Evolutionary conservation across 2,329 filamentous ascomycete genomes (phyloP), one percentile per base, ranked within the genome.

Genomic region (Aspergillus novofumigatus): DNA sequence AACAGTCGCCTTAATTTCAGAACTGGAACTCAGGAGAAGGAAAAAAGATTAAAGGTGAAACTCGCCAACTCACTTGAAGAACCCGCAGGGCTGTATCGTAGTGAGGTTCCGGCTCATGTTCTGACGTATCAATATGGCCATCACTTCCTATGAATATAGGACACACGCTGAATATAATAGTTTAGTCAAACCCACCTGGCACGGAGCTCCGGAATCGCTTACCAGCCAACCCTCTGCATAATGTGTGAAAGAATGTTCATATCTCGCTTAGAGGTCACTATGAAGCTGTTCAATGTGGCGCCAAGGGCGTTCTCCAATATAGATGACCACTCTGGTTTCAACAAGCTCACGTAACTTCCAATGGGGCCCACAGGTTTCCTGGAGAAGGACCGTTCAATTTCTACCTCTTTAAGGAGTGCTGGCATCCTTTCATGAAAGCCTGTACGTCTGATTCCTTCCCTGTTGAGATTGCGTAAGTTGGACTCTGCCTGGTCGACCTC

Each of bases 321-420:
- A 0, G 84, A 83, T 1, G 88, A 89, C 94, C 94, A 99, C 65
- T 90, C 82, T 1, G 90, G 88, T 63, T 93, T 87, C 38, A 86
- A 77, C 25, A 99, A 78, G 62, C 86, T 86, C 52, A 99, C 81
- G 67, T 94, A 84, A 25, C 86, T 79, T 29, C 92, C 94, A 14
- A 97, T 79, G 0, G 94, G 94, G 0, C 94, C 94, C 35, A 97
- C 79, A 2, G 94, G 94, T 60, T 83, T 87, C 47, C 83, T 77
- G 25, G 79, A 77, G 68, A 95, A 97, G 0, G 86, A 80, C 2
- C 61, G 72, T 56, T 96, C 90, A n/a, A 79, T 77, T 5, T 85
- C 80, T 59, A 97, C 90, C n/a, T 81, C 82, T 53, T 76, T 79
- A 6, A 95, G 75, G 3, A 97, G 81, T 1, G 78, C 75, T 1